A percentile compares a stretch with the other conserved stretches of the same genome.
These are phyloP conservation scores for Venustampulla echinocandica DNA, from an alignment of 495 filamentous ascomycete genomes.

Conservation along the genomic window DNA sequence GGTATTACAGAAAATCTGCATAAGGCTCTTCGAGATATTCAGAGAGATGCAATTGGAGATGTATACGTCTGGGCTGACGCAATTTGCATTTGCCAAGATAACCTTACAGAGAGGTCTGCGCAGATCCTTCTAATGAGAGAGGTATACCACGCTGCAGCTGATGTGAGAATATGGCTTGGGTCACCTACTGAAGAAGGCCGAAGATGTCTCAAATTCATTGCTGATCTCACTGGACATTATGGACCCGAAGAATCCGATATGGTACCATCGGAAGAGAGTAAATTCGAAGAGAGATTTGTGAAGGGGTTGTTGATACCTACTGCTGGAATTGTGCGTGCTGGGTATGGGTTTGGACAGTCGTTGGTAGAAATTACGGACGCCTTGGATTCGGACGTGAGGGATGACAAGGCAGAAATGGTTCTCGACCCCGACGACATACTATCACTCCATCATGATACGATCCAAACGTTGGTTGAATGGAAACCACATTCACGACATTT, in stretches of 20 bases:
- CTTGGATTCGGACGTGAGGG: too few relatives aligned
- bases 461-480: not conserved
- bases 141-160: conserved; percentile 9
- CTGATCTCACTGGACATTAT: not conserved
- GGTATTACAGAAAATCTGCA: conserved; percentile 15
- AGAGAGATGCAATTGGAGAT: conserved; percentile 43
- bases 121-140: conserved; percentile 7
- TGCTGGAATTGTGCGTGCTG: too few relatives aligned
- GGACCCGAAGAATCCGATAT: too few relatives aligned
- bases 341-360: too few relatives aligned
- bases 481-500: not conserved
- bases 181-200: not conserved
- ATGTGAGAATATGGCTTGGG: conserved; percentile 9
- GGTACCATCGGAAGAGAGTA: too few relatives aligned
- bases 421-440: too few relatives aligned
- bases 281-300: too few relatives aligned
- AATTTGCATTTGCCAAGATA: conserved; percentile 8
- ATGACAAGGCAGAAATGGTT: too few relatives aligned
- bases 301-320: too few relatives aligned
- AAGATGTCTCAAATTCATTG: conserved; percentile 4
- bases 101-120: conserved; percentile 5
- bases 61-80: conserved; percentile 34
- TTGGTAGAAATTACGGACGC: too few relatives aligned
- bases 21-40: conserved; percentile 7
- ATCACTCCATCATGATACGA: too few relatives aligned